Conservation (phyloP, 2,329 filamentous ascomycete species). For the Ascocoryne sarcoides region DNA sequence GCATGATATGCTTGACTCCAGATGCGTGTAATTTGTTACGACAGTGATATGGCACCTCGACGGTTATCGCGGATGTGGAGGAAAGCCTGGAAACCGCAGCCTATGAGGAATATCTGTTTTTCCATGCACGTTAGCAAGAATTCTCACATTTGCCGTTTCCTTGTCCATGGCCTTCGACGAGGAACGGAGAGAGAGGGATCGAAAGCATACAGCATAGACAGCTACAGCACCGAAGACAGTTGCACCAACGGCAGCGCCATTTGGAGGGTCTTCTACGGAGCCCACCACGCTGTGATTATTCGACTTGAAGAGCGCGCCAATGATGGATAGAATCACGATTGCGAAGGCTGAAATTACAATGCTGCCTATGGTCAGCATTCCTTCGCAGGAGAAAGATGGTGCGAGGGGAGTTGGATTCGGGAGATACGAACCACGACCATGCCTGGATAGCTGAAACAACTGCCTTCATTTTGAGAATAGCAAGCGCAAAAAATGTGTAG, state of each 20-base stretch:
- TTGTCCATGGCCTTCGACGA: background rate
- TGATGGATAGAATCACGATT: slow-evolving; percentile 54
- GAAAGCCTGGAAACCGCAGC: slow-evolving; percentile 82
- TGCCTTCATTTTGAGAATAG: slow-evolving; percentile 69
- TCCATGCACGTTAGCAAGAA: too few species aligned
- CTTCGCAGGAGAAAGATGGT: background rate
- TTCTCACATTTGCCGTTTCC: background rate
- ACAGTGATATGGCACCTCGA: slow-evolving; percentile 74
- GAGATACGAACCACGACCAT: slow-evolving; percentile 73
- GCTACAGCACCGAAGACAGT: slow-evolving; percentile 84
- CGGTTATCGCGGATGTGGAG: slow-evolving; percentile 77
- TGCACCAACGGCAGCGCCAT: slow-evolving; percentile 69
- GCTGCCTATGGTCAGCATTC: slow-evolving; percentile 38
- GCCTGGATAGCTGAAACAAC: slow-evolving; percentile 86
- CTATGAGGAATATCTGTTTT: slow-evolving; percentile 72
- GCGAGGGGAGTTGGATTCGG: slow-evolving; percentile 3
- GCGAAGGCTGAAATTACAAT: slow-evolving; percentile 60
- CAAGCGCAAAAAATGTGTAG: too few species aligned
- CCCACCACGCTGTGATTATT: slow-evolving; percentile 82
- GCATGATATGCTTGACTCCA: background rate
- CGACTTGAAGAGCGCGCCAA: slow-evolving; percentile 65
- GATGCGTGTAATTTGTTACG: slow-evolving; percentile 15
- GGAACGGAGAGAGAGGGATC: slow-evolving; percentile 1
- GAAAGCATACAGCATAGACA: slow-evolving; percentile 72
- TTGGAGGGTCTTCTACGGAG: slow-evolving; percentile 55